A percentile compares a stretch with the other conserved stretches of the same genome.
These are phyloP conservation scores for Cyclotella cryptica DNA, from an alignment of 108 stramenopile species.

Conservation along the genomic window DNA sequence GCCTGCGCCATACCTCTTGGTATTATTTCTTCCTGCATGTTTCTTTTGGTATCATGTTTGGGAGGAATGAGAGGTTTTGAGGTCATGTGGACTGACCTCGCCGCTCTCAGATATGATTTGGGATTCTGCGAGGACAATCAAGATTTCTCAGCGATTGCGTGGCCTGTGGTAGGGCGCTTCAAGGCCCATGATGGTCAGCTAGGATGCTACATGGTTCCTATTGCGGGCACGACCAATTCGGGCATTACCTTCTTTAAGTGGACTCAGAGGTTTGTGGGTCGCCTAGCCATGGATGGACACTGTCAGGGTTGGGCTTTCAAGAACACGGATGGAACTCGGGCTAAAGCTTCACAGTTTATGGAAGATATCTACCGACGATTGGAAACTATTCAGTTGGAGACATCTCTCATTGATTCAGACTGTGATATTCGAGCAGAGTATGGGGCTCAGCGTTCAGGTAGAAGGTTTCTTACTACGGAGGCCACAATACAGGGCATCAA, in stretches of 20 bases:
- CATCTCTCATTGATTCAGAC: too few relatives aligned
- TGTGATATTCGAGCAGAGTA: too few relatives aligned
- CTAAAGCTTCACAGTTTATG: neutral
- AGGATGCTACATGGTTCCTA: conserved; percentile 11
- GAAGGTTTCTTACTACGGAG: too few relatives aligned
- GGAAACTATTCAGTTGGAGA: neutral
- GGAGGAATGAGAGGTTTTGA: too few relatives aligned
- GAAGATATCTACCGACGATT: neutral
- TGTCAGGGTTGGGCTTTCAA: neutral
- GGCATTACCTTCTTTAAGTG: conserved; percentile 15
- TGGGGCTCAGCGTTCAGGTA: too few relatives aligned
- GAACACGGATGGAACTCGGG: neutral
- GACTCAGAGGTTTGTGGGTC: conserved; percentile 21
- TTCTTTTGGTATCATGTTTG: too few relatives aligned
- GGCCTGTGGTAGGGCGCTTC: conserved; percentile 18
- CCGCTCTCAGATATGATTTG: too few relatives aligned
- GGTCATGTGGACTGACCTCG: too few relatives aligned
- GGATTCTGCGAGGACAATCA: neutral
- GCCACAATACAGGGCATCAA: too few relatives aligned
- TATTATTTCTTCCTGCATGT: too few relatives aligned
- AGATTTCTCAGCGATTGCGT: neutral
- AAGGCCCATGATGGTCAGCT: neutral
- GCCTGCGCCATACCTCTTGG: too few relatives aligned
- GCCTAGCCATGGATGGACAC: neutral
- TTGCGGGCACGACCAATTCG: conserved; percentile 1